Conservation (phyloP, 371 early-diverging fungal species). For the Rhizopus microsporus region DNA sequence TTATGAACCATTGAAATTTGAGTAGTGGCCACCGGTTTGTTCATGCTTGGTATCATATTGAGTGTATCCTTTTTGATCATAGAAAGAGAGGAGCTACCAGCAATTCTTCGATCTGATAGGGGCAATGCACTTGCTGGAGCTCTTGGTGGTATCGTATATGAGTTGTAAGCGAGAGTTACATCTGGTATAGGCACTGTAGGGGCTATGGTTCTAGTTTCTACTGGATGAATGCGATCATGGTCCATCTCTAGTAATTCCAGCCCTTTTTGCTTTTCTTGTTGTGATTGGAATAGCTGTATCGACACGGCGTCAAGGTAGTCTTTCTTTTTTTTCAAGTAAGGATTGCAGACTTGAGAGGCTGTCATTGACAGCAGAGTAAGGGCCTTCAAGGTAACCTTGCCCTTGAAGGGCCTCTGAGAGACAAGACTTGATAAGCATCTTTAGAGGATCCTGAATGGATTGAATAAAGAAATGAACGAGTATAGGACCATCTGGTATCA, state of each 20-base stretch:
- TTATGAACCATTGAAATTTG: too few species aligned
- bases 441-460: background rate
- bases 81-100: too few species aligned
- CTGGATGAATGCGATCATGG: background rate
- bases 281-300: background rate
- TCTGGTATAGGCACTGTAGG: too few species aligned
- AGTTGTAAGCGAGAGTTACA: too few species aligned
- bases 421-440: background rate
- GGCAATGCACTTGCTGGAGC: too few species aligned
- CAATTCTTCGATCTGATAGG: too few species aligned
- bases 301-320: background rate
- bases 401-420: background rate
- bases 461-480: background rate
- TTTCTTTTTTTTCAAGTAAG: background rate
- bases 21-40: too few species aligned
- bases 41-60: too few species aligned
- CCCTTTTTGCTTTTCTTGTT: background rate
- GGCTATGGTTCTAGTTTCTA: too few species aligned
- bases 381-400: background rate
- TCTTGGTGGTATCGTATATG: too few species aligned
- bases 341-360: background rate
- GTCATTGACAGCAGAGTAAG: background rate
- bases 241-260: background rate
- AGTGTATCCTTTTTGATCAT: too few species aligned
- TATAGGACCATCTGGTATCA: background rate